Conservation (phyloP, 2,329 filamentous ascomycete genomes). For the Pyricularia grisea region DNA sequence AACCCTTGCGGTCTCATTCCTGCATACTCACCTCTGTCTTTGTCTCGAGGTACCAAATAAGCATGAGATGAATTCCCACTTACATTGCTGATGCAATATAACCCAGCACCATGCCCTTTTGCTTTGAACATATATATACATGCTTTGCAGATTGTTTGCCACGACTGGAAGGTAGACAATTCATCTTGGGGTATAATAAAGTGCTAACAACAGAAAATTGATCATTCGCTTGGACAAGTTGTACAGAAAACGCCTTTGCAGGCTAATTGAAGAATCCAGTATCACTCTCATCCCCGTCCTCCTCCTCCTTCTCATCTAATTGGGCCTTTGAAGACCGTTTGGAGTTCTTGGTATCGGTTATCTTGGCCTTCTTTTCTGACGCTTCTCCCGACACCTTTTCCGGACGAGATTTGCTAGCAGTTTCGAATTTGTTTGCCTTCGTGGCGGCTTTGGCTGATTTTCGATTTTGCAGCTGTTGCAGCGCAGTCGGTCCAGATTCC, state of each 20-base stretch:
- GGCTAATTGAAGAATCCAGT: conserved; percentile 20
- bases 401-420: conserved; percentile 2
- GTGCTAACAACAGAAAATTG: background rate
- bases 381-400: conserved; percentile 1
- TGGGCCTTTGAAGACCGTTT: background rate
- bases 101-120: background rate
- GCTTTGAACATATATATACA: background rate
- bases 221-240: background rate
- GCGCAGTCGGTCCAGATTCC: conserved; percentile 38
- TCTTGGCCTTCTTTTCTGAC: conserved; percentile 6
- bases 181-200: background rate
- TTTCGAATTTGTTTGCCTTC: conserved; percentile 9
- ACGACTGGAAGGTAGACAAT: background rate
- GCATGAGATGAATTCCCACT: background rate
- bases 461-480: conserved; percentile 49
- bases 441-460: conserved; percentile 12
- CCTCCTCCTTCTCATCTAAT: conserved; percentile 5
- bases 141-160: background rate
- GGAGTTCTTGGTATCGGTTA: background rate
- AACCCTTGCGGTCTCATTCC: background rate
- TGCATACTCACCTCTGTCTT: background rate
- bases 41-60: background rate
- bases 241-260: background rate
- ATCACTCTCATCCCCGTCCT: conserved; percentile 28
- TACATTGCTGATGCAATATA: background rate